Evolutionary conservation across 495 filamentous ascomycete species (phyloP).

Genomic region (Hapsidospora chrysogenum): DNA sequence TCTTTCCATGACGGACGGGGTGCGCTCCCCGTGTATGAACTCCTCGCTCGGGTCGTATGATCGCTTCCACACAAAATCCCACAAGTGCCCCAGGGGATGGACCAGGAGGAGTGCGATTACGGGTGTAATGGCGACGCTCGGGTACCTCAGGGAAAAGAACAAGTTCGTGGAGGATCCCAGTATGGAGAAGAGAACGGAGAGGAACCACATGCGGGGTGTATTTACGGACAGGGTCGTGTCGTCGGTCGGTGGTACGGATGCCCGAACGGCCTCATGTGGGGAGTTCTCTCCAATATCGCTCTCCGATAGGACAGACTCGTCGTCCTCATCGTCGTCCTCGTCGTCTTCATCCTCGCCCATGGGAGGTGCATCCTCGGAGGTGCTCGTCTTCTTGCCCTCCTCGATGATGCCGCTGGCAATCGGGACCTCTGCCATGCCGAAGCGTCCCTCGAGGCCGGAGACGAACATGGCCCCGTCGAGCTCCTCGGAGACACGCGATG

Average conservation of each 20-base stretch:
- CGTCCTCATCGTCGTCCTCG: constrained; percentile 13
- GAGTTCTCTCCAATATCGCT: constrained; percentile 44
- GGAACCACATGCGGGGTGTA: constrained; percentile 72
- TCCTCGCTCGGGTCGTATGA: constrained; percentile 41
- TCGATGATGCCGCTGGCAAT: constrained; percentile 17
- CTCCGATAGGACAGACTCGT: constrained; percentile 10
- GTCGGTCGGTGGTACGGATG: constrained; percentile 58
- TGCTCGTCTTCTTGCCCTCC: constrained; percentile 10
- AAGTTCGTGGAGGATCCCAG: constrained; percentile 70
- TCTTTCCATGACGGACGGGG: constrained; percentile 5
- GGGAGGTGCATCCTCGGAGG: constrained; percentile 10
- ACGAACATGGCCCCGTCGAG: constrained; percentile 23
- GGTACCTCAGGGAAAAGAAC: constrained; percentile 72
- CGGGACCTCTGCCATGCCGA: constrained; percentile 22
- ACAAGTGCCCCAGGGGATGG: constrained; percentile 61
- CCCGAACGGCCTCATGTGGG: constrained; percentile 57
- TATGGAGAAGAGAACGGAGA: constrained; percentile 63
- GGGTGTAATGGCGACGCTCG: constrained; percentile 71
- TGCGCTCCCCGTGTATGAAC: constrained; percentile 36
- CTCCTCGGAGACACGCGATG: constrained; percentile 17
- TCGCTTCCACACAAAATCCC: constrained; percentile 54
- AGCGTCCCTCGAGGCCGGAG: constrained; percentile 27
- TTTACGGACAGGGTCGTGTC: constrained; percentile 61
- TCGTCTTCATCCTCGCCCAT: constrained; percentile 6
- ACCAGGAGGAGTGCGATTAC: constrained; percentile 70